Conservation (phyloP, 495 filamentous ascomycete species). For the Talaromyces proteolyticus region DNA sequence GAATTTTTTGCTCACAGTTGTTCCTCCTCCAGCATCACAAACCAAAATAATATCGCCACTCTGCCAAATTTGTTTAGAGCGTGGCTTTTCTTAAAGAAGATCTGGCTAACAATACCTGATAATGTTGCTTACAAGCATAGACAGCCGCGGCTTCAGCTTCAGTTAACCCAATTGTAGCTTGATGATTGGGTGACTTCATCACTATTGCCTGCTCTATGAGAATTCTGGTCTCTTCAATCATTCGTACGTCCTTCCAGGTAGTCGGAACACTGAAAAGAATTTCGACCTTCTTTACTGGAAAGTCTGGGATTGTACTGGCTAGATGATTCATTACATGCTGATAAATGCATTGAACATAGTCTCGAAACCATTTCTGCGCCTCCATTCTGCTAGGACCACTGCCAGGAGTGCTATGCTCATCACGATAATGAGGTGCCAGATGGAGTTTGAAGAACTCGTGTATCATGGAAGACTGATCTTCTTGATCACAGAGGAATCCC, state of each 20-base stretch:
- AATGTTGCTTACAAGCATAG: constrained; percentile 37
- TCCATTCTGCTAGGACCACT: constrained; percentile 29
- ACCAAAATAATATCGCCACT: constrained; percentile 41
- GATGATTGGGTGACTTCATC: constrained; percentile 36
- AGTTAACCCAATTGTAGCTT: constrained; percentile 54
- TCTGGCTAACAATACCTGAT: constrained; percentile 22
- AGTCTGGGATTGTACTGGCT: constrained; percentile 32
- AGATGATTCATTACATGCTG: constrained; percentile 45
- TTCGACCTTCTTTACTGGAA: constrained; percentile 45
- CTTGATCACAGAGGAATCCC: constrained; percentile 52
- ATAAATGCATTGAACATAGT: constrained; percentile 51
- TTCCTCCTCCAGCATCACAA: constrained; percentile 52
- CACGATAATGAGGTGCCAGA: constrained; percentile 40
- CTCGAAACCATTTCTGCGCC: constrained; percentile 48
- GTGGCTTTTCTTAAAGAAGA: background rate
- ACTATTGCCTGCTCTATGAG: constrained; percentile 48
- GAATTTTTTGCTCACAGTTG: constrained; percentile 25
- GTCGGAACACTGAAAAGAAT: constrained; percentile 66
- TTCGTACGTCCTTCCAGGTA: constrained; percentile 54
- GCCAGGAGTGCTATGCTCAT: constrained; percentile 22
- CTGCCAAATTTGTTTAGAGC: background rate
- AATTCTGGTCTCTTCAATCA: constrained; percentile 49
- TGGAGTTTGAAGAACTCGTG: constrained; percentile 59
- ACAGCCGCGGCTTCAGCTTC: constrained; percentile 67
- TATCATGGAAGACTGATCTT: constrained; percentile 26